Percentiles rank a stretch among this genome's conserved stretches.
These are phyloP conservation scores for Arxiozyma slooffiae DNA, from an alignment of 1,139 yeast species.

Conservation along the genomic window DNA sequence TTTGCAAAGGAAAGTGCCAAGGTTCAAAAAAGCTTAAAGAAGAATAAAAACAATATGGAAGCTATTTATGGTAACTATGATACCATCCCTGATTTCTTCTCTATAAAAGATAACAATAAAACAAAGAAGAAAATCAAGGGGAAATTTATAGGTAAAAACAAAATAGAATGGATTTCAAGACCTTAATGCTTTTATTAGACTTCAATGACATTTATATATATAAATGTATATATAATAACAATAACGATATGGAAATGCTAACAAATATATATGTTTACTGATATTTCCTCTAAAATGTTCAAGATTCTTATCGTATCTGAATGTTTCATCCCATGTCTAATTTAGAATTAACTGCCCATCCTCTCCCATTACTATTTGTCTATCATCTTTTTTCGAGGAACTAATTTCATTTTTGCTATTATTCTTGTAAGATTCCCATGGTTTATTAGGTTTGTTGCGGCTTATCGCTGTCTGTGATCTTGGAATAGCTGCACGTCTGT, in stretches of 20 bases:
- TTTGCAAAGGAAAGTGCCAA: conserved; percentile 53
- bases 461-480: conserved; percentile 36
- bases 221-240: no score
- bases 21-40: conserved; percentile 41
- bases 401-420: not conserved
- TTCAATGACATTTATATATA: not conserved
- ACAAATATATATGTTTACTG: no score
- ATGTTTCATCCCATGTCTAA: no score
- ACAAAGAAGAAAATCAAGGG: conserved; percentile 16
- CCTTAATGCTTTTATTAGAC: conserved; percentile 1
- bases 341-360: not conserved
- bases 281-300: not conserved
- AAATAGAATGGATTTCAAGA: conserved; percentile 1
- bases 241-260: not conserved
- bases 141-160: conserved; percentile 12
- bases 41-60: conserved; percentile 11
- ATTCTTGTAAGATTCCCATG: not conserved
- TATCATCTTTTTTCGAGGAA: not conserved
- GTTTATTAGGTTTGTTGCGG: conserved; percentile 6
- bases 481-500: conserved; percentile 53
- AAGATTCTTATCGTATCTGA: no score
- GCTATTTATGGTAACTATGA: conserved; percentile 14
- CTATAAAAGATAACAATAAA: conserved; percentile 1
- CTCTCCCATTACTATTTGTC: not conserved
- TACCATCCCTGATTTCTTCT: conserved; percentile 14